A percentile compares a stretch with the other conserved stretches of the same genome.
Conservation (phyloP, 169 alveolate genomes). For the Plasmodium gallinaceum region DNA sequence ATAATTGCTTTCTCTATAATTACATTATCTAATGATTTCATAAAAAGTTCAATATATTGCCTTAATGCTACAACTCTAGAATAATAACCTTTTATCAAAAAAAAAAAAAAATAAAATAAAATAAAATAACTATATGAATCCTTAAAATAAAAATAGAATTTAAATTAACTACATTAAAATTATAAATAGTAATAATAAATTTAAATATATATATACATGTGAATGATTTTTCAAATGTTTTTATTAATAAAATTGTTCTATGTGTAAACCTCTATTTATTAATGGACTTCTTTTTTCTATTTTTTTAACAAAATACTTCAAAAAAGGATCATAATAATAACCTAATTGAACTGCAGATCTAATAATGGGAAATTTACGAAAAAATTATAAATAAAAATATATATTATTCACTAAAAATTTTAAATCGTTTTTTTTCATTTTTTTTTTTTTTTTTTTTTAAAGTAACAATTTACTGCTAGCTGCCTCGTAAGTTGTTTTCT, state of each 20-base stretch:
- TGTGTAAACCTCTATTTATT: slow-evolving; percentile 74
- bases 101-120: slow-evolving; percentile 16
- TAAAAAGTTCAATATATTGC: slow-evolving; percentile 66
- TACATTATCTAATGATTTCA: slow-evolving; percentile 59
- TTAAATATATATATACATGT: too few relatives aligned
- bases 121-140: too few relatives aligned
- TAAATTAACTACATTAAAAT: too few relatives aligned
- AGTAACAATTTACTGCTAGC: slow-evolving; percentile 78
- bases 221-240: too few relatives aligned
- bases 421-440: not conserved
- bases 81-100: slow-evolving; percentile 67
- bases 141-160: too few relatives aligned
- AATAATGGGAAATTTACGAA: not conserved
- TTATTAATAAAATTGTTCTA: too few relatives aligned
- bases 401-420: slow-evolving; percentile 2
- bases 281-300: slow-evolving; percentile 63
- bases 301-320: slow-evolving; percentile 63
- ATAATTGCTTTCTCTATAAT: not conserved
- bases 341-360: slow-evolving; percentile 77
- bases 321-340: slow-evolving; percentile 67
- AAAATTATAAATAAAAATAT: not conserved
- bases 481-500: slow-evolving; percentile 78
- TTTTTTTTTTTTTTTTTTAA: slow-evolving; percentile 5
- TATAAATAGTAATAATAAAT: too few relatives aligned
- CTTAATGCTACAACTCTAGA: slow-evolving; percentile 77